Base-by-base conservation (phyloP, 169 alveolate species). In the Eimeria zaria region DNA sequence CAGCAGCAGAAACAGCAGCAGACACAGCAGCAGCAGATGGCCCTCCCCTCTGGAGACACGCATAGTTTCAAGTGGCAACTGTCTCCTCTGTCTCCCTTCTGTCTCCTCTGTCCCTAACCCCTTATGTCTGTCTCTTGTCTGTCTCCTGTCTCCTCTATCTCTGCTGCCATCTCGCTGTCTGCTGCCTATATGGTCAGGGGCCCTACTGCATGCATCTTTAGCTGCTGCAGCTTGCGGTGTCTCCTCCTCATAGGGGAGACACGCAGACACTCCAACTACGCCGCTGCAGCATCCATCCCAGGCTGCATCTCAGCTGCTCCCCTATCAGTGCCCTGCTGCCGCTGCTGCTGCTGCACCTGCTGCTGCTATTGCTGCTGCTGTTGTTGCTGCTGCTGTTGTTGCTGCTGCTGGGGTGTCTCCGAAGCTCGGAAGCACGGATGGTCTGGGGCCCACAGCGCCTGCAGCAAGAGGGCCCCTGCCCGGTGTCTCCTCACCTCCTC, bases 301-400 rank as follows among this genome's bases (percentile, higher is more conserved):
- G 6, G 16, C 39, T 18, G 74, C n/a, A 8, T n/a, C 74, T n/a
- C 74, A 7, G 9, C 39, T n/a, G 74, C 74, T 62, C 9, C 74
- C 74, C 6, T 11, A 27, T 39, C 64, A n/a, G n/a, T n/a, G n/a
- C n/a, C n/a, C n/a, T n/a, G n/a, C n/a, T n/a, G n/a, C n/a, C n/a
- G n/a, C n/a, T n/a, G n/a, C n/a, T n/a, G n/a, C 89, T 27, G 89
- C 89, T 44, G 89, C 89, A 16, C 39, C 89, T 78, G 69, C 41
- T 48, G 89, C 67, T 78, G 60, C 89, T 24, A 64, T 33, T 22
- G 89, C 44, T 11, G 41, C 74, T 36, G 55, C 78, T 30, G 91
- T 44, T 80, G 71, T 11, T 30, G 89, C 74, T 62, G 74, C 74
- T 62, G 74, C 39, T 62, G 74, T 39, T 62, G 74, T 16, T 62